phyloP scores from a whole-genome alignment of 2,329 filamentous ascomycete genomes.

The Mycocentrospora acerina region DNA sequence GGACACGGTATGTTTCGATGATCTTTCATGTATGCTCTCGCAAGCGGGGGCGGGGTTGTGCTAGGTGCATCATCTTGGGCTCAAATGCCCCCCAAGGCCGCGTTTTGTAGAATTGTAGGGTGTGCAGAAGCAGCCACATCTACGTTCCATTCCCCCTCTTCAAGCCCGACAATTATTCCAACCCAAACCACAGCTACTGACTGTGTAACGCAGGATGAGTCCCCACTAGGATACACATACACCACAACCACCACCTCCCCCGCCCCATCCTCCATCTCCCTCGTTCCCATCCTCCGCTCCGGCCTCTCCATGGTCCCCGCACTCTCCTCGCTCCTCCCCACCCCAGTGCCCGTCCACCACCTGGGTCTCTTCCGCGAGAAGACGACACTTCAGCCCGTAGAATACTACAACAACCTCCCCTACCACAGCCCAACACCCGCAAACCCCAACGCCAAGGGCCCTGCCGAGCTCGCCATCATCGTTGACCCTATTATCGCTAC shows the following conservation, averaged over 20 bases:
- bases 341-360: slow-evolving; percentile 81
- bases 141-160: too few relatives aligned
- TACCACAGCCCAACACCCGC: slow-evolving; percentile 60
- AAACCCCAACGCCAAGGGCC: slow-evolving; percentile 36
- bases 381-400: slow-evolving; percentile 81
- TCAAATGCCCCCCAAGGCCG: too few relatives aligned
- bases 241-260: slow-evolving; percentile 65
- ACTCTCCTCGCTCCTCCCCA: slow-evolving; percentile 78
- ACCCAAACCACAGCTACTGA: slow-evolving; percentile 2
- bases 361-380: slow-evolving; percentile 93
- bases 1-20: slow-evolving; percentile 64
- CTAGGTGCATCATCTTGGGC: too few relatives aligned
- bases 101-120: too few relatives aligned
- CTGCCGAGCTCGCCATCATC: slow-evolving; percentile 71
- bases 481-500: slow-evolving; percentile 94
- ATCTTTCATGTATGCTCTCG: too few relatives aligned
- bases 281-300: slow-evolving; percentile 90
- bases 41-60: too few relatives aligned
- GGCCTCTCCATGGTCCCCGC: slow-evolving; percentile 90
- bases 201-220: slow-evolving; percentile 61
- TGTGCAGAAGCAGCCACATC: too few relatives aligned
- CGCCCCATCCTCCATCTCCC: slow-evolving; percentile 66
- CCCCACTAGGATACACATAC: slow-evolving; percentile 77
- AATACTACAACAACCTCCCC: slow-evolving; percentile 97
- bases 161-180: too few relatives aligned